Base-by-base conservation (phyloP, 2,329 filamentous ascomycete species). In the Cytospora piceae region DNA sequence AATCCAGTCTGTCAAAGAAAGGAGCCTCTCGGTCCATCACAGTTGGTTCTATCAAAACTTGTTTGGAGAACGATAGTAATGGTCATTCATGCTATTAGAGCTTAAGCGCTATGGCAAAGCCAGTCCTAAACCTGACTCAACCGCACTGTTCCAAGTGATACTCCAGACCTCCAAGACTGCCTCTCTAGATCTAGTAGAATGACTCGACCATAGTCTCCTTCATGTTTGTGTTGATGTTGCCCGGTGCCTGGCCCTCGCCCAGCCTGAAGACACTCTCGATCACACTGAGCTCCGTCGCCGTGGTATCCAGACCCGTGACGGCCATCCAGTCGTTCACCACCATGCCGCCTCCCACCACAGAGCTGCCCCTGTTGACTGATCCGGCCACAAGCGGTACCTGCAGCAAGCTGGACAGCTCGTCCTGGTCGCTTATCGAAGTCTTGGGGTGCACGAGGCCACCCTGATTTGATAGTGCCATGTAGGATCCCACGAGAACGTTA, bases 201-300 rank as follows among this genome's bases (percentile, higher is more conserved):
- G 92, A 96, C 84, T 99, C 95, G 69, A 99, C 95, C 87, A 99
- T 96, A 71, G 93, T 95, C 78, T 98, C 94, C 87, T 97, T 98
- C 83, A 97, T 89, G 72, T 82, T 89, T 61, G 89, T 91, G 77
- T 92, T 92, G 81, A 94, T 93, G 73, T 87, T 89, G 74, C 87
- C 87, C 59, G 93, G 90, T 8, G 87, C 92, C 71, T 88, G 85
- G 62, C 92, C 93, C 83, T 98, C 94, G 69, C 94, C 94, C 56
- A 99, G 83, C 73, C 93, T 88, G 84, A 99, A 99, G 70, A 99
- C 94, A 73, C 90, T 94, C 85, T 99, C 95, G 65, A 99, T 87
- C 66, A 99, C 95, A 75, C 93, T 96, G 73, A 99, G 83, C 82
- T 99, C 95, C 1, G 95, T 98, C n/a, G 94, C 94, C 24, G 94